These are phyloP conservation scores for Chlamydomonas asymmetrica DNA, from an alignment of 139 green algal genomes.

Conservation along the genomic window DNA sequence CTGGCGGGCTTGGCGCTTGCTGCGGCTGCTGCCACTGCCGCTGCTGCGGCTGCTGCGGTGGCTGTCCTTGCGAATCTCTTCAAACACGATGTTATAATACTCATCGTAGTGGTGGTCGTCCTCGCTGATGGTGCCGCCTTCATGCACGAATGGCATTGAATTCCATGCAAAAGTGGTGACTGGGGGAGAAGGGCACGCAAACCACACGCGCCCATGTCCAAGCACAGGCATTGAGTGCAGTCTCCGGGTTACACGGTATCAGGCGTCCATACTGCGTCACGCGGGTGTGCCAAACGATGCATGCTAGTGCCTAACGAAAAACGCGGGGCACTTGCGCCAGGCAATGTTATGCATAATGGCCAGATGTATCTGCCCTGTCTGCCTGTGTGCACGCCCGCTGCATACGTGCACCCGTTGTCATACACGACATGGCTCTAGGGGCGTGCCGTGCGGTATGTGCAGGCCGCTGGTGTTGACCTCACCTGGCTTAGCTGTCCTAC, in stretches of 20 bases:
- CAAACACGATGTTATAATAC: constrained; percentile 16
- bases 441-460: neutral
- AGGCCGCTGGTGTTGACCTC: neutral
- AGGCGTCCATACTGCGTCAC: too few relatives aligned
- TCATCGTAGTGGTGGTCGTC: neutral
- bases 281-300: too few relatives aligned
- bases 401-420: neutral
- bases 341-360: too few relatives aligned
- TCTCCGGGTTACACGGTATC: neutral
- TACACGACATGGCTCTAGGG: neutral
- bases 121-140: neutral
- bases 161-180: neutral
- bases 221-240: neutral
- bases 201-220: neutral
- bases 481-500: neutral
- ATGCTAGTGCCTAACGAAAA: too few relatives aligned
- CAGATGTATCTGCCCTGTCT: too few relatives aligned
- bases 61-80: neutral
- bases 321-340: too few relatives aligned
- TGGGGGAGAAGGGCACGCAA: neutral
- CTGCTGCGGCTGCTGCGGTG: neutral
- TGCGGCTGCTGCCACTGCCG: neutral
- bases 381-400: neutral
- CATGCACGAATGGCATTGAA: neutral
- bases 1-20: neutral